Evolutionary conservation across 768 basidiomycete species (phyloP), one percentile per base, ranked within the genome.

Genomic region (Suillus bovinus): DNA sequence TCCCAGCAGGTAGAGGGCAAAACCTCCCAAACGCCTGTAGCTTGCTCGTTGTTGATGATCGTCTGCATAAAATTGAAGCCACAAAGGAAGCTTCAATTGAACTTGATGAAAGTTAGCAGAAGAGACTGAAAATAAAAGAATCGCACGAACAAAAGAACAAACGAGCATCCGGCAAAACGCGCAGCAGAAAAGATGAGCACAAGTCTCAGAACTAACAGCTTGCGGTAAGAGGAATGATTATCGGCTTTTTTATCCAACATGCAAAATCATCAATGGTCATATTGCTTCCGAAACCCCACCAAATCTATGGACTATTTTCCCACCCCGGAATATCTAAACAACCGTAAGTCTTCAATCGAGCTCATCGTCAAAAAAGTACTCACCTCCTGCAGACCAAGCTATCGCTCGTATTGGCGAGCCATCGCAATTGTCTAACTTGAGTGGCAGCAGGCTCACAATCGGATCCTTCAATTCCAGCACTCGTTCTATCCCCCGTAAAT

Each of bases 341-440:
- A n/a, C n/a, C n/a, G n/a, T n/a, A n/a, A n/a, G n/a, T n/a, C n/a
- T n/a, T n/a, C n/a, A n/a, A n/a, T n/a, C n/a, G n/a, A n/a, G n/a
- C n/a, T n/a, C n/a, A n/a, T n/a, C n/a, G n/a, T n/a, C n/a, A n/a
- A n/a, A n/a, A n/a, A 34, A 34, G 33, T 34, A 10, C 57, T 39
- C 44, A 58, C 57, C 57, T 59, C 24, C 50, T n/a, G 56, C 31
- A 29, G 63, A 50, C 79, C 79, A 84, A 7, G 85, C 88, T 64
- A 86, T 81, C 3, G 87, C 89, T 65, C 89, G 78, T 29, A 88
- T 75, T 0, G 89, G 89, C 33, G 87, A 87, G 0, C 86, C 89
- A 71, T 91, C 89, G 34, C 82, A 79, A 11, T 81, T 84, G 9
- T 73, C 77, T 22, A 91, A 65, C 27, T 81, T 84, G 44, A 91